Evolutionary conservation across 2,329 filamentous ascomycete genomes (phyloP), one percentile per base, ranked within the genome.

Genomic region (Rutstroemia sp.): DNA sequence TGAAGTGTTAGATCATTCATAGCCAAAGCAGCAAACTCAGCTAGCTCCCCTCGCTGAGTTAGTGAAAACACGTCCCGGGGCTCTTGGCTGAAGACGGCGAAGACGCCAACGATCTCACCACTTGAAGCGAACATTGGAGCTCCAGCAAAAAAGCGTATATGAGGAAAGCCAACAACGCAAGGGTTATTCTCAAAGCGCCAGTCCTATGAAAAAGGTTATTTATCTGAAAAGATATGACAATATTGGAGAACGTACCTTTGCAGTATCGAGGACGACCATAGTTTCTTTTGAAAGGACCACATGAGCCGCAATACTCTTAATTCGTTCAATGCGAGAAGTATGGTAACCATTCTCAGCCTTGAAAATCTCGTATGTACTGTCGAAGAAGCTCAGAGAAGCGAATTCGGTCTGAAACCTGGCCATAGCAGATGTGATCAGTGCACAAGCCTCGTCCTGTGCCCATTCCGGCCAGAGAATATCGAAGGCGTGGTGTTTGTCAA

Each of bases 71-170:
- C 57, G 2, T 34, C 17, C 42, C 67, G 59, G 10, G 68, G 68
- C 16, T 62, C 39, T 6, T 59, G 63, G 49, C 63, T 60, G 48
- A 67, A 69, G 7, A 72, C 59, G 7, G 67, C 62, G 48, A 72
- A 65, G 5, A 70, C 67, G 4, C 67, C 70, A 34, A 71, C 59
- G 14, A 61, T 58, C 30, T 64, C 60, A 49, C 67, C 67, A 49
- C 65, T 64, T 19, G 61, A 48, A 30, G 66, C 65, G 14, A 71
- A 56, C 38, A 73, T 60, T 7, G 70, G 71, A 23, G 68, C 68
- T 10, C 67, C 71, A n/a, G 68, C 70, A 44, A 71, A 72, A 54
- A 73, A 73, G 4, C 68, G 64, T 44, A 72, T 68, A 5, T 65
- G 56, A 19, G 68, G 63, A 6, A 51, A 51, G 5, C 52, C 58